Evolutionary conservation across 1,139 yeast genomes (phyloP).

Genomic region (Lizanozyma gosingica): DNA sequence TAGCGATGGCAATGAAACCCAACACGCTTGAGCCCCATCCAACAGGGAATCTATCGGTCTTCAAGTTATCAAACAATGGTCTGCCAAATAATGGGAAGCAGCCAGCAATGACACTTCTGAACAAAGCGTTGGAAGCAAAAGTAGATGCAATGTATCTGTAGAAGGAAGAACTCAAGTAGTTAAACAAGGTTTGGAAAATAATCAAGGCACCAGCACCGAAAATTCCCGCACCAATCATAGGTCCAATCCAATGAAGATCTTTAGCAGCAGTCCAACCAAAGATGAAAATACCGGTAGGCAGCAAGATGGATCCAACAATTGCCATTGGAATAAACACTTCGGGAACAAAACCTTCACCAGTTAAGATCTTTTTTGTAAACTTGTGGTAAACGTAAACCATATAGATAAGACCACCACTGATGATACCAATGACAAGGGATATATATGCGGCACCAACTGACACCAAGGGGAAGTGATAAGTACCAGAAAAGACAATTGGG

Average conservation of each 20-base stretch:
- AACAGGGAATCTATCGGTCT: conserved; percentile 26
- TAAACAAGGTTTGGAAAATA: conserved; percentile 26
- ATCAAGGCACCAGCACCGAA: conserved; percentile 22
- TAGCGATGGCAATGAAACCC: conserved; percentile 44
- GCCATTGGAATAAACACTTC: conserved; percentile 54
- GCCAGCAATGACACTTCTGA: conserved; percentile 45
- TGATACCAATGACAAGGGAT: conserved; percentile 10
- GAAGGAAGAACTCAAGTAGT: conserved; percentile 58
- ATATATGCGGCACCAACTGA: conserved; percentile 15
- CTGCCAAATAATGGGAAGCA: conserved; percentile 23
- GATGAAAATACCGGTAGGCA: conserved; percentile 24
- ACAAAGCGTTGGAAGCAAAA: conserved; percentile 22
- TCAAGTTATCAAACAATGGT: conserved; percentile 38
- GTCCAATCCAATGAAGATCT: conserved; percentile 24
- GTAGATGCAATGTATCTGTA: conserved; percentile 25
- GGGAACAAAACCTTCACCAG: conserved; percentile 38
- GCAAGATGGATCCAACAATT: conserved; percentile 18
- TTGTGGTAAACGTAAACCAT: conserved; percentile 21
- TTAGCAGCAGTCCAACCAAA: conserved; percentile 25
- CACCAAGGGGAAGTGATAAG: conserved; percentile 19
- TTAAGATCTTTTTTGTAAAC: conserved; percentile 18
- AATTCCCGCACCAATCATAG: conserved; percentile 21
- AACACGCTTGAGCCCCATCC: conserved; percentile 63
- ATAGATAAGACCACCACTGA: conserved; percentile 16
- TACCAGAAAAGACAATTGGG: conserved; percentile 20